Evolutionary conservation across 2,329 filamentous ascomycete genomes (phyloP), one percentile per base, ranked within the genome.

Genomic region (Fusarium illudens): DNA sequence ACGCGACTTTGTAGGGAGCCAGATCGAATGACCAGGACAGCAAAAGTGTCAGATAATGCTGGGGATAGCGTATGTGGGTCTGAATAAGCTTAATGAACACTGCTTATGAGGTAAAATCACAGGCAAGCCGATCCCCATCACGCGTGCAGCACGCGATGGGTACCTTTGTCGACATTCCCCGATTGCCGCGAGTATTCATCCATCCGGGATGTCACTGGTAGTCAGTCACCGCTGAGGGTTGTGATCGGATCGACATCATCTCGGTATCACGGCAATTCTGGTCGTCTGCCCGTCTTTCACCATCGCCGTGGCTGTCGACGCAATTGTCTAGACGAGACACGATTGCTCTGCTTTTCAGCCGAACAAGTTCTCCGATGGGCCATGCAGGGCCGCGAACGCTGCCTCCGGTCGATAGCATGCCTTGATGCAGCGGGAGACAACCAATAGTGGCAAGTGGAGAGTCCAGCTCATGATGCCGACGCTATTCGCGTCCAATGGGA

Each of bases 241-340:
- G n/a, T n/a, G 37, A 55, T 62, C 62, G 62, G 48, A 62, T 55
- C 32, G 61, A 58, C 44, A 54, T 54, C 37, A 56, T 37, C 22
- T 25, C 37, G 48, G 55, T 13, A 30, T 25, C n/a, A n/a, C 39
- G 55, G 30, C 39, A 51, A 42, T 34, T 44, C 32, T 29, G 37
- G 49, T 22, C 7, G 39, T 8, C 17, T 32, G 36, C 42, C 50
- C 39, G 29, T 55, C 57, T 72, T 68, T 58, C 71, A 72, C 65
- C 71, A 73, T 72, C 52, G 34, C 44, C 54, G 49, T 64, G 71
- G 70, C 68, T 65, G 52, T 62, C 55, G 42, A 68, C 71, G 71
- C 68, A 62, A 73, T 72, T 52, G 51, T 50, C 59, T 55, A 60
- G 57, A 65, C 48, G 29, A 34, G 29, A 59, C 32, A 33, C 37